Base-by-base conservation (phyloP, 2,329 filamentous ascomycete genomes). In the Incumbomyces delicatus region DNA sequence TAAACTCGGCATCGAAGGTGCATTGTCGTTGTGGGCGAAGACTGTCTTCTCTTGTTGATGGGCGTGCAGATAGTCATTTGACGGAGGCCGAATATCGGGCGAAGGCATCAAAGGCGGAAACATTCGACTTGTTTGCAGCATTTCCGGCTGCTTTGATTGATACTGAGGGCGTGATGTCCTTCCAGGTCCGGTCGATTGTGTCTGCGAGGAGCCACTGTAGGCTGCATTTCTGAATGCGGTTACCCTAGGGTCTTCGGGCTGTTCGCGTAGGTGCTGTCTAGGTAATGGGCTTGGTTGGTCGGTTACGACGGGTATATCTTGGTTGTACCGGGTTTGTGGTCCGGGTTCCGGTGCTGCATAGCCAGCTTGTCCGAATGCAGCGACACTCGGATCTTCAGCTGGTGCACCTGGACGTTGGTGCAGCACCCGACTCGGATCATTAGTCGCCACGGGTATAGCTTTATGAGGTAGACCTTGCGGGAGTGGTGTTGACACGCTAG, bases 1-100 rank as follows among this genome's bases (percentile, higher is more conserved):
- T 17, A 46, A 29, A 30, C 41, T 46, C 13, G 44, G 44, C 44
- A 46, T 34, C 8, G 36, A 40, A 33, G 44, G 33, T 3, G 12
- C 22, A 22, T 29, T 45, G 10, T 29, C 18, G 17, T 17, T 38
- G 5, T 16, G 14, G 10, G 6, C 29, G 3, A 32, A 17, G 33
- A 17, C 27, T n/a, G 33, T 18, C 16, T 14, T 17, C 3, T 40
- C 13, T n/a, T 27, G 29, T 12, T 33, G 35, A 20, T n/a, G 36
- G n/a, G 20, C 6, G 2, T 5, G 35, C 6, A 40, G 16, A 5
- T n/a, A 31, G 11, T 40, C 29, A 14, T 40, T 10, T 31, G 44
- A 41, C 30, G 44, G 44, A 16, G 36, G 35, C 2, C 37, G 35
- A 10, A 33, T 40, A 16, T 45, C 42, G 36, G 42, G 33, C 3